phyloP scores from a whole-genome alignment of 139 green algal species.

The Tetratostichococcus sp. region DNA sequence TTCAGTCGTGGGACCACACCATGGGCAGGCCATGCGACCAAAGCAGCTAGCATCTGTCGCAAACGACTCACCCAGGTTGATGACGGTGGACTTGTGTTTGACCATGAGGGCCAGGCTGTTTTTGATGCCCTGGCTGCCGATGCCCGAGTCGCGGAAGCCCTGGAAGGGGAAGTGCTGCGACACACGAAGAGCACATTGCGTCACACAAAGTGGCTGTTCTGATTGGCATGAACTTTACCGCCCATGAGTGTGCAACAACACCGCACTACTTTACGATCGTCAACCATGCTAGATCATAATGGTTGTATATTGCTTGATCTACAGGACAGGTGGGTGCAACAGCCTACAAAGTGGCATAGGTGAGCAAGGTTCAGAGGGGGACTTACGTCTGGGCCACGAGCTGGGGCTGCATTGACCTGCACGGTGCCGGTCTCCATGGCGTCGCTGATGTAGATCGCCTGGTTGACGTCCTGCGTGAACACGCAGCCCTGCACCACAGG shows the following conservation, averaged over 20 bases:
- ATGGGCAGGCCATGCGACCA: no score
- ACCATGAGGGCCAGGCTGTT: conserved; percentile 90
- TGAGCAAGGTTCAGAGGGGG: no score
- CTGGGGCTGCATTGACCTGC: conserved; percentile 88
- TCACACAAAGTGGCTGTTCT: not conserved
- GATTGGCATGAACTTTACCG: no score
- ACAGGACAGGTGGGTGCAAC: no score
- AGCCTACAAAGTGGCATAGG: no score
- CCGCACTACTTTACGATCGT: no score
- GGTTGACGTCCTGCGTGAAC: conserved; percentile 89
- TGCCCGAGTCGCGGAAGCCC: conserved; percentile 87
- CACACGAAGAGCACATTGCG: not conserved
- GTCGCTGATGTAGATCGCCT: conserved; percentile 80
- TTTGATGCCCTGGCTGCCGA: conserved; percentile 85
- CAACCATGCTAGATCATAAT: no score
- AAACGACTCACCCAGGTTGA: conserved; percentile 68
- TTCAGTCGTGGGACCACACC: no score
- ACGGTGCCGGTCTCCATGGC: conserved; percentile 94
- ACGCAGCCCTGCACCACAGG: conserved; percentile 77
- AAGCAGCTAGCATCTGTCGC: not conserved
- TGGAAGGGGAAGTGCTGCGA: conserved; percentile 40
- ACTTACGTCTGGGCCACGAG: conserved; percentile 52
- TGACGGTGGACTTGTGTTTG: conserved; percentile 93
- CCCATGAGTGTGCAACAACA: no score
- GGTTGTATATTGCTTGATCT: no score